These are phyloP conservation scores for Delphinella strobiligena DNA, from an alignment of 2,329 filamentous ascomycete species.

Conservation along the genomic window DNA sequence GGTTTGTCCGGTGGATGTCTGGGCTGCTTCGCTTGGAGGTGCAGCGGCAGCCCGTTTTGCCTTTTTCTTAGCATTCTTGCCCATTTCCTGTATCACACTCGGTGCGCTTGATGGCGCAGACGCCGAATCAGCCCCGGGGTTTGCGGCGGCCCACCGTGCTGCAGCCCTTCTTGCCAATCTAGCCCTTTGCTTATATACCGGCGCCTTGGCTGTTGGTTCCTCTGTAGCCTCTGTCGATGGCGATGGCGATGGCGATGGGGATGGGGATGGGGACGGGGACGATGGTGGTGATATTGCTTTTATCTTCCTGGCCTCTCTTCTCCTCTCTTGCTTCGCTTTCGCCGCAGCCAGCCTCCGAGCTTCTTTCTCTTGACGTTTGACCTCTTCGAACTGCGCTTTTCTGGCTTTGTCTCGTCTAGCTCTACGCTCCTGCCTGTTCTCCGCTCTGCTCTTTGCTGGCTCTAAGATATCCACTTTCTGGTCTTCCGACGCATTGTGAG, in stretches of 20 bases:
- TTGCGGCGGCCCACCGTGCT: too few relatives aligned
- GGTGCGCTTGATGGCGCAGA: not conserved
- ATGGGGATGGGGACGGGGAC: too few relatives aligned
- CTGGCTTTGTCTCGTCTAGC: not conserved
- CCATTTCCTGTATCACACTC: constrained; percentile 1
- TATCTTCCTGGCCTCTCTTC: not conserved
- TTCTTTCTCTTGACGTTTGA: not conserved
- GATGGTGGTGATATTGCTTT: too few relatives aligned
- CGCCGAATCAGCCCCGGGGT: too few relatives aligned
- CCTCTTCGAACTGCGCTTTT: not conserved
- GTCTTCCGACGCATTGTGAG: too few relatives aligned
- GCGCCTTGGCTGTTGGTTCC: too few relatives aligned
- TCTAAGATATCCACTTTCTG: not conserved
- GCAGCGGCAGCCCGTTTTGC: not conserved
- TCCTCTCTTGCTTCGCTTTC: not conserved
- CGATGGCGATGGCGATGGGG: too few relatives aligned
- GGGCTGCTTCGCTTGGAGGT: constrained; percentile 1
- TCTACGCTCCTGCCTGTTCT: not conserved
- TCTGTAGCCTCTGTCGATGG: too few relatives aligned
- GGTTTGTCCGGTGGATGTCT: not conserved
- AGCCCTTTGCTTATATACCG: too few relatives aligned
- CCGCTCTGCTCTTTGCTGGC: not conserved
- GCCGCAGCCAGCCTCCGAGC: too few relatives aligned
- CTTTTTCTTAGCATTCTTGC: constrained; percentile 6
- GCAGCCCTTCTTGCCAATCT: too few relatives aligned